Evolutionary conservation across 1,284 basidiomycete genomes (phyloP).

Genomic region (Malassezia yamatoensis): DNA sequence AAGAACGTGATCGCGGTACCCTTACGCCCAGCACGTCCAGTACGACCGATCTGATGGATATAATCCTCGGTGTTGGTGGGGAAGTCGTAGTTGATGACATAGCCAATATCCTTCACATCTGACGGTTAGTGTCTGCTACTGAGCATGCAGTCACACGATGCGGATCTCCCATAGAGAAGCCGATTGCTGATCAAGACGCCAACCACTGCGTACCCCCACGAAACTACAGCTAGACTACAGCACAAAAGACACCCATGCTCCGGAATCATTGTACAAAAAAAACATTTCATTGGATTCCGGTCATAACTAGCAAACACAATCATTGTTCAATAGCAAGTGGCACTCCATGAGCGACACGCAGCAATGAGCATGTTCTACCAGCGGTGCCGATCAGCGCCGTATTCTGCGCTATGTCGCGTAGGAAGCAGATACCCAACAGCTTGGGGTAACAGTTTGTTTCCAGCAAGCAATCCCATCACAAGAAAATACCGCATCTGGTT

Average conservation of each 20-base stretch:
- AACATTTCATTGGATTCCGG: neutral
- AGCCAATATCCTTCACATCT: constrained; percentile 92
- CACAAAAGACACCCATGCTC: too few species aligned
- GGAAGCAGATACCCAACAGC: neutral
- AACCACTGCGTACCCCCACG: too few species aligned
- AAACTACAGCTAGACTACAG: too few species aligned
- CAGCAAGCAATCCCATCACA: neutral
- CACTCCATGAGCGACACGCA: neutral
- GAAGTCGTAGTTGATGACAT: constrained; percentile 76
- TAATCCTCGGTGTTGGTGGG: constrained; percentile 93
- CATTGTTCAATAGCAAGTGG: neutral
- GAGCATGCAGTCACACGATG: neutral
- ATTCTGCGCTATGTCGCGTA: neutral
- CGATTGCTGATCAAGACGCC: too few species aligned
- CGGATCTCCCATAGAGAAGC: too few species aligned
- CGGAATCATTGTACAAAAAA: neutral
- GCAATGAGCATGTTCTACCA: constrained; percentile 5
- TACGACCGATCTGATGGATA: constrained; percentile 80
- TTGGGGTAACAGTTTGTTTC: neutral
- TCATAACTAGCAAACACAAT: constrained; percentile 9
- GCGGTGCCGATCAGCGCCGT: neutral
- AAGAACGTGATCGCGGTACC: constrained; percentile 94
- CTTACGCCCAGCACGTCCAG: constrained; percentile 59
- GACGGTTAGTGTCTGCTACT: constrained; percentile 5
- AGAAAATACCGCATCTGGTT: neutral